Conservation (phyloP, 257 asterid genomes). For the Asclepias syriaca region DNA sequence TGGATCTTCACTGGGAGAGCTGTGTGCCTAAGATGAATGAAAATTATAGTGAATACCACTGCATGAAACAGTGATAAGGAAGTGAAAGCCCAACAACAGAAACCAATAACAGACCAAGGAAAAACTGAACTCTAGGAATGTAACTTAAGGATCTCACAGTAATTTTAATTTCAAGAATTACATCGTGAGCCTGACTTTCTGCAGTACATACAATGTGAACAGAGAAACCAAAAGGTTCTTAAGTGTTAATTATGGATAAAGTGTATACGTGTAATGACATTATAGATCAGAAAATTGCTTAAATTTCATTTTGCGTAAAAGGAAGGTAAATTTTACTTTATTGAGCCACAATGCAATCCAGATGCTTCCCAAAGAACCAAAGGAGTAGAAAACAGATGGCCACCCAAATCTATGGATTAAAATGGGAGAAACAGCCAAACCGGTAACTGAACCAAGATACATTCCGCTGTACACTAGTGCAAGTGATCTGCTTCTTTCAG, state of each 20-base stretch:
- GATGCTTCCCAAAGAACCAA: conserved; percentile 90
- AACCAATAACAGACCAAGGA: neutral
- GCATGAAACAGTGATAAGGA: neutral
- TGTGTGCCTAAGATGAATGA: conserved; percentile 59
- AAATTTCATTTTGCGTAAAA: conserved; percentile 6
- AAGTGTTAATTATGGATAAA: neutral
- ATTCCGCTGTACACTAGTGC: conserved; percentile 97
- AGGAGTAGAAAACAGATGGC: conserved; percentile 93
- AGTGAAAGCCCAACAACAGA: conserved; percentile 4
- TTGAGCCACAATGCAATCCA: conserved; percentile 94
- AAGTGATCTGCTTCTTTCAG: conserved; percentile 99
- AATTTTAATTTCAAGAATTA: neutral
- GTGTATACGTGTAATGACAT: neutral
- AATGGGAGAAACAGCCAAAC: conserved; percentile 77
- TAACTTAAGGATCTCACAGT: neutral
- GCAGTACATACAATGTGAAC: neutral
- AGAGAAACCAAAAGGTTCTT: neutral
- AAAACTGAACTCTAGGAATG: neutral
- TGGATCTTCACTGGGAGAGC: conserved; percentile 87
- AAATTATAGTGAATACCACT: neutral
- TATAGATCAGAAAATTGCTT: neutral
- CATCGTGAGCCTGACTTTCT: neutral
- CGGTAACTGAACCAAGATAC: conserved; percentile 98
- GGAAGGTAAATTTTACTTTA: conserved; percentile 50
- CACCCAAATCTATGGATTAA: conserved; percentile 83